phyloP scores from a whole-genome alignment of 2,329 filamentous ascomycete species.

The Pseudocercospora pini-densiflorae region DNA sequence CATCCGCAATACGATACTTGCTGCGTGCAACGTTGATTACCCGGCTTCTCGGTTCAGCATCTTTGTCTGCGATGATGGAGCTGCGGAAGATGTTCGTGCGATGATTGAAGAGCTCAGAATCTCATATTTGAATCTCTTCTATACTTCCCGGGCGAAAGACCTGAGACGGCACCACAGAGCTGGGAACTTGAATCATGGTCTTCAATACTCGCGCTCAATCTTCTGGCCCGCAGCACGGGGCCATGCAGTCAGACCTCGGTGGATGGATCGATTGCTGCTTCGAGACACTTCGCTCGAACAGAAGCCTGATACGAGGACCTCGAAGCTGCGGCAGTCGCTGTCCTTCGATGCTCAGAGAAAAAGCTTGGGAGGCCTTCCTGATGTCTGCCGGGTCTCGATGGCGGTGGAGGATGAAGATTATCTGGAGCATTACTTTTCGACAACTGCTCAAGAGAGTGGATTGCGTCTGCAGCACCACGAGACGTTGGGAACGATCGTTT shows the following conservation, averaged over 20 bases:
- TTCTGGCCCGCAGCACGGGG: background rate
- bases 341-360: slow-evolving; percentile 2
- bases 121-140: slow-evolving; percentile 47
- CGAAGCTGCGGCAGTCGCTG: background rate
- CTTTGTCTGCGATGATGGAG: slow-evolving; percentile 48
- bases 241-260: background rate
- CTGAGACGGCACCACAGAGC: slow-evolving; percentile 62
- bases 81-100: slow-evolving; percentile 40
- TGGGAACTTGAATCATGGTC: slow-evolving; percentile 66
- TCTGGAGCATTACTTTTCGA: slow-evolving; percentile 1
- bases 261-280: slow-evolving; percentile 10
- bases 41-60: slow-evolving; percentile 44
- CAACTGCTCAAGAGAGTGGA: background rate
- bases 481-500: background rate
- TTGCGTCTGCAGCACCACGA: slow-evolving; percentile 42
- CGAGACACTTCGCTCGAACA: background rate
- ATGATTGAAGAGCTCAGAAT: slow-evolving; percentile 42
- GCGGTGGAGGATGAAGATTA: background rate
- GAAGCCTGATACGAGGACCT: slow-evolving; percentile 3
- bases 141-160: slow-evolving; percentile 49
- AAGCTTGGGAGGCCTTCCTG: background rate
- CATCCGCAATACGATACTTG: slow-evolving; percentile 47
- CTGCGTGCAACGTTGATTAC: slow-evolving; percentile 47
- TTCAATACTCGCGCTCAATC: slow-evolving; percentile 12
- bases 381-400: background rate